Evolutionary conservation across 192 early-diverging fungal genomes (phyloP).

Genomic region (Funneliformis geosporum): DNA sequence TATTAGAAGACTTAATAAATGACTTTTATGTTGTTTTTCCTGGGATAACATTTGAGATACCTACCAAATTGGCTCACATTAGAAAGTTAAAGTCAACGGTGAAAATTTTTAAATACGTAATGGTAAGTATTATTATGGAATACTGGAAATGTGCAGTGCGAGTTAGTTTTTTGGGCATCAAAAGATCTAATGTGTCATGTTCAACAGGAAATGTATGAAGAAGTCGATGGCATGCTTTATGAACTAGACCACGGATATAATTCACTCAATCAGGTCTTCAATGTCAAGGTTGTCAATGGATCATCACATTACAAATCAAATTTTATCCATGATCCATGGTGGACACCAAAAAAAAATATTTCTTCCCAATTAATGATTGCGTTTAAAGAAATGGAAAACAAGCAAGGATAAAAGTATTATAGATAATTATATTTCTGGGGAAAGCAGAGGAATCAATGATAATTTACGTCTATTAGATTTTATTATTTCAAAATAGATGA

Average conservation of each 20-base stretch:
- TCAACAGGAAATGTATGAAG: slow-evolving; percentile 20
- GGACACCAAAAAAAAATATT: no score
- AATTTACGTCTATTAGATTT: background rate
- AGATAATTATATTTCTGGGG: background rate
- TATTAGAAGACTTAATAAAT: slow-evolving; percentile 5
- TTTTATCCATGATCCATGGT: no score
- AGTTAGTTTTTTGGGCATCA: slow-evolving; percentile 19
- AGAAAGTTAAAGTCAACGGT: background rate
- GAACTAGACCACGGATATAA: slow-evolving; percentile 9
- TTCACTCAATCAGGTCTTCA: slow-evolving; percentile 6
- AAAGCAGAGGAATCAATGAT: background rate
- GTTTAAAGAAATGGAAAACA: no score
- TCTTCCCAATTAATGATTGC: no score
- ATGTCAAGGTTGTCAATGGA: background rate
- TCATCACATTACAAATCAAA: no score
- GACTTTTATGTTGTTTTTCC: background rate
- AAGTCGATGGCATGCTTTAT: slow-evolving; percentile 15
- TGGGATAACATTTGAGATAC: background rate
- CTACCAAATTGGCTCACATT: background rate
- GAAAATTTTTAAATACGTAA: slow-evolving; percentile 8
- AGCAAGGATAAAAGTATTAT: background rate
- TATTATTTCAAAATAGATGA: background rate
- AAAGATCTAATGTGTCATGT: background rate
- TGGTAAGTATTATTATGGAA: slow-evolving; percentile 15
- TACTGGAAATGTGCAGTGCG: slow-evolving; percentile 17